Evolutionary conservation across 2,329 filamentous ascomycete genomes (phyloP).

Genomic region (Neurospora crassa): DNA sequence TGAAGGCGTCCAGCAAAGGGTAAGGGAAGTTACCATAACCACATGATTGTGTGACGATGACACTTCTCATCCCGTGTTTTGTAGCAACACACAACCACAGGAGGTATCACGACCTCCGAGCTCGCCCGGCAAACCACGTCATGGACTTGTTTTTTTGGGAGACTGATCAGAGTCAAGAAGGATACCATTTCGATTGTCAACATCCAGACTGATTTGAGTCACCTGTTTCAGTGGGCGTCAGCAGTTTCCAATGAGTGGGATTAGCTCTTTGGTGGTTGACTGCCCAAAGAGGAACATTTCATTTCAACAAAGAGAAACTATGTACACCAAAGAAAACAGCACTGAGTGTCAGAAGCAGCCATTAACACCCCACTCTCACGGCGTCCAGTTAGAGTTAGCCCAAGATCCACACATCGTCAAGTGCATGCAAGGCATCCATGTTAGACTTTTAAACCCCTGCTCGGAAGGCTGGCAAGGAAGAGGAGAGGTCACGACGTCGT

Average conservation of each 20-base stretch:
- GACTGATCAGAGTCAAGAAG: not conserved
- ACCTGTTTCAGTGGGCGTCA: not conserved
- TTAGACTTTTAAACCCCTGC: constrained; percentile 15
- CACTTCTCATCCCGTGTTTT: not conserved
- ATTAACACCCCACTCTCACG: too few species aligned
- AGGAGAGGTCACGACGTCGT: constrained; percentile 13
- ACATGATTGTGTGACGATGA: not conserved
- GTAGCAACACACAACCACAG: not conserved
- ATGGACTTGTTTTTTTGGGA: not conserved
- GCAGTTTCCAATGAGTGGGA: not conserved
- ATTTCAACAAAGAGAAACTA: not conserved
- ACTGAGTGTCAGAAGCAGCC: too few species aligned
- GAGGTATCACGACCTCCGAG: not conserved
- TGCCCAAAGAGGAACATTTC: not conserved
- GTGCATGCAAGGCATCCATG: constrained; percentile 19
- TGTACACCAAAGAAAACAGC: too few species aligned
- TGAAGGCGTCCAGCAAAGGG: not conserved
- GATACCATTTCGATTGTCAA: not conserved
- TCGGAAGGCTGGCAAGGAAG: constrained; percentile 2
- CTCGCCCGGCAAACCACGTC: not conserved
- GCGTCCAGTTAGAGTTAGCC: too few species aligned
- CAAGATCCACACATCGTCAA: constrained; percentile 2
- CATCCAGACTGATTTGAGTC: not conserved
- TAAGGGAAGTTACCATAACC: not conserved
- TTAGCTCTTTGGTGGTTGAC: not conserved